Conservation (phyloP, 495 filamentous ascomycete genomes). For the Cercophora samala region DNA sequence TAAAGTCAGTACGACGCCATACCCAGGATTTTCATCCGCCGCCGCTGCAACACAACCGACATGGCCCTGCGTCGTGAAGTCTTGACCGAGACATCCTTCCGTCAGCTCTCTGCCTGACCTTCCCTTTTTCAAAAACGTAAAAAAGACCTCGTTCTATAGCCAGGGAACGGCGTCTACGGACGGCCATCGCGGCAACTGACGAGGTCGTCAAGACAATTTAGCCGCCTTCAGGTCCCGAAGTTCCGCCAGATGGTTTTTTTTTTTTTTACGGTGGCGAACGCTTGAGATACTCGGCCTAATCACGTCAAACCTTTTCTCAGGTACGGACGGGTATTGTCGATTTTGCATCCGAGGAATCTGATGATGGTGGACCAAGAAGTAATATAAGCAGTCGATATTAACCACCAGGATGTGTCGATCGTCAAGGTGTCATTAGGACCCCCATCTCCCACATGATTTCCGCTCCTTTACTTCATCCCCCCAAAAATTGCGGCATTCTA, state of each 20-base stretch:
- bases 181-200: neutral
- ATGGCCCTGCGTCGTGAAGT: neutral
- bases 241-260: neutral
- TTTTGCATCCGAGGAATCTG: neutral
- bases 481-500: neutral
- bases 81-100: neutral
- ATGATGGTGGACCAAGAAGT: neutral
- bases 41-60: conserved; percentile 13
- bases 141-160: neutral
- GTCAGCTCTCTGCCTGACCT: neutral
- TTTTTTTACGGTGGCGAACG: conserved; percentile 15
- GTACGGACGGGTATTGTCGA: neutral
- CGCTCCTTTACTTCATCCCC: neutral
- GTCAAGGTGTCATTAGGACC: neutral
- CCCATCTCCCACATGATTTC: neutral
- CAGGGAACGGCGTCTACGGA: neutral
- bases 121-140: neutral
- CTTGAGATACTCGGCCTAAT: neutral
- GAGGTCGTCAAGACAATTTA: conserved; percentile 13
- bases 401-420: neutral
- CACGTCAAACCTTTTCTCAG: neutral
- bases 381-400: neutral
- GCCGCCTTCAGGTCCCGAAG: conserved; percentile 14
- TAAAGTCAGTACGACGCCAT: conserved; percentile 10
- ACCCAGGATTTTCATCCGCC: conserved; percentile 13